These are phyloP conservation scores for Saccharomyces jurei DNA, from an alignment of 805 yeast species.

Conservation along the genomic window DNA sequence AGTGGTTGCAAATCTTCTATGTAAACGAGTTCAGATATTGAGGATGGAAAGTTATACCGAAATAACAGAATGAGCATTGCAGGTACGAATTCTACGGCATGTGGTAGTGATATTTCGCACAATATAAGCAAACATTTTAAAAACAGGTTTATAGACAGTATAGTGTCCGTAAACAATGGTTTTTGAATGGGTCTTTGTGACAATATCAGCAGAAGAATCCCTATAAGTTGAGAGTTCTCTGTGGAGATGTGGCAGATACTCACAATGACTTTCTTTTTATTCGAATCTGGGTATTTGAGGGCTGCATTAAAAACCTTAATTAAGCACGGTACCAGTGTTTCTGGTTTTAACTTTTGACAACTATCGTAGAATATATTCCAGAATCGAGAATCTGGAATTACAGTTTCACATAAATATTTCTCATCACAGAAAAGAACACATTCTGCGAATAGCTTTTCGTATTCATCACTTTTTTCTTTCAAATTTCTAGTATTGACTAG, in stretches of 20 bases:
- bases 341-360: slow-evolving; percentile 7
- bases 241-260: slow-evolving; percentile 2
- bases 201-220: not conserved
- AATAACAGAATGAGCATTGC: not conserved
- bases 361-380: slow-evolving; percentile 6
- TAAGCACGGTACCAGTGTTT: slow-evolving; percentile 5
- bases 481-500: not conserved
- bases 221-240: not conserved
- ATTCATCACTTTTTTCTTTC: not conserved
- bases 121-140: not conserved
- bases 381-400: slow-evolving; percentile 4
- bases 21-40: not conserved
- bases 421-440: slow-evolving; percentile 11
- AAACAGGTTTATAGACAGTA: not conserved
- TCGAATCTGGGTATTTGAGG: slow-evolving; percentile 4
- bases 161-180: not conserved
- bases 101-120: not conserved
- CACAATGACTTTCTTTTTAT: slow-evolving; percentile 3
- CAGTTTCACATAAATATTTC: slow-evolving; percentile 6
- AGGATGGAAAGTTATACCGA: not conserved
- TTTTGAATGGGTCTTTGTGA: not conserved
- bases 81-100: not conserved
- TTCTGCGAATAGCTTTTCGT: slow-evolving; percentile 2
- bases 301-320: slow-evolving; percentile 7
- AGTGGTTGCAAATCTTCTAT: slow-evolving; percentile 5